phyloP scores from a whole-genome alignment of 257 asterid genomes.

The Leonotis leonurus region DNA sequence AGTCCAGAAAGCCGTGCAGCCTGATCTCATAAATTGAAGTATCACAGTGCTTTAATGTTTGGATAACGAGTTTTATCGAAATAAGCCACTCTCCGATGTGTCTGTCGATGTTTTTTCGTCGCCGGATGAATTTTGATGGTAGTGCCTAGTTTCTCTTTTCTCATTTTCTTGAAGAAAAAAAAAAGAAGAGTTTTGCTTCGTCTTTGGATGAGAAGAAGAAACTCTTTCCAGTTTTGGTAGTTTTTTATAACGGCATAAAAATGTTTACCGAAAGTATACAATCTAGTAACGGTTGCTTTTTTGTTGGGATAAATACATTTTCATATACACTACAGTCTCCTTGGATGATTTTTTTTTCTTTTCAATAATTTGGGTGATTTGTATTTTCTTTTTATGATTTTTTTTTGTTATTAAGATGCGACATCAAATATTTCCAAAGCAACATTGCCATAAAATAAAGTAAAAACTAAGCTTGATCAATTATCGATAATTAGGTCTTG shows the following conservation, averaged over 20 bases:
- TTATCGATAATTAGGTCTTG: no score
- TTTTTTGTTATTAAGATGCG: no score
- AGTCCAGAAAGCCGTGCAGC: constrained; percentile 69
- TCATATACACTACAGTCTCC: no score
- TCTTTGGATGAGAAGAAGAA: background rate
- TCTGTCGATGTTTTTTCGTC: constrained; percentile 20
- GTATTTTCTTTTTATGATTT: no score
- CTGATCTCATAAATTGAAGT: constrained; percentile 34
- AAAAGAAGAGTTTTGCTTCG: background rate
- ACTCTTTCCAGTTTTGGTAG: background rate
- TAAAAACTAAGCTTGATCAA: no score
- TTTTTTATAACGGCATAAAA: background rate
- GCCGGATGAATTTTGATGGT: constrained; percentile 14
- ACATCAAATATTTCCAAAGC: no score
- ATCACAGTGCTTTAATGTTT: background rate
- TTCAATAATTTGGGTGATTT: no score
- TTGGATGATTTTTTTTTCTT: no score
- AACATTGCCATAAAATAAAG: no score
- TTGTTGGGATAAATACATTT: background rate
- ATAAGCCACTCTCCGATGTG: constrained; percentile 19
- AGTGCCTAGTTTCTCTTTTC: background rate
- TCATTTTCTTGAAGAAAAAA: background rate
- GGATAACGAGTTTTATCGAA: constrained; percentile 2
- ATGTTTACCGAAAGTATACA: background rate
- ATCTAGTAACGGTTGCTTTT: background rate